Conservation (phyloP, 768 basidiomycete species). For the Termitomyces sp. region DNA sequence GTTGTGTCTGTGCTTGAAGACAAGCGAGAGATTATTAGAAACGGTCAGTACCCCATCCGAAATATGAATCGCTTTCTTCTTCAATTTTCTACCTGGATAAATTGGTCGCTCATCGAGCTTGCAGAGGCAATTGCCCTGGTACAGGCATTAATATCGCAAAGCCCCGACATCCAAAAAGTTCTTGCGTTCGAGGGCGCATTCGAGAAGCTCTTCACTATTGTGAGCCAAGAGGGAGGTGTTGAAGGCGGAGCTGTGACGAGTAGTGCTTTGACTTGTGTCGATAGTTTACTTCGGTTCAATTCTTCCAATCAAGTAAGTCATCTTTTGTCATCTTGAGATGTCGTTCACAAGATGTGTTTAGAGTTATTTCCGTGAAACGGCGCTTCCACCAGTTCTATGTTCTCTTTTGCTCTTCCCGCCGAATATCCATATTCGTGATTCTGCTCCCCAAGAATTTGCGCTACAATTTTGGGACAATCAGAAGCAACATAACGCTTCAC, state of each 20-base stretch:
- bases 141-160: conserved; percentile 77
- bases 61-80: background rate
- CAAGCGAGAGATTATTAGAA: conserved; percentile 82
- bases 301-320: conserved; percentile 84
- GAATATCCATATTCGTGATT: conserved; percentile 47
- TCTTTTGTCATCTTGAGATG: background rate
- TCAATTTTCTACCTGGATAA: background rate
- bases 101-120: background rate
- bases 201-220: conserved; percentile 88
- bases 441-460: conserved; percentile 84
- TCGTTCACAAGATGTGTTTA: conserved; percentile 24
- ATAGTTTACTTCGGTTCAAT: conserved; percentile 87
- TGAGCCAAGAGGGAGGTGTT: conserved; percentile 83
- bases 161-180: conserved; percentile 92
- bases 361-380: conserved; percentile 95
- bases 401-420: conserved; percentile 69
- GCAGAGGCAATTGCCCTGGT: conserved; percentile 80
- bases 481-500: conserved; percentile 73
- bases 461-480: conserved; percentile 96
- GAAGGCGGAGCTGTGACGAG: conserved; percentile 87
- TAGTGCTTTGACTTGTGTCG: conserved; percentile 82
- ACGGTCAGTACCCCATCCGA: conserved; percentile 49
- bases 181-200: conserved; percentile 96
- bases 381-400: conserved; percentile 62
- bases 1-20: conserved; percentile 77